Conservation (phyloP, 2,329 filamentous ascomycete species). For the Nothophoma quercina region DNA sequence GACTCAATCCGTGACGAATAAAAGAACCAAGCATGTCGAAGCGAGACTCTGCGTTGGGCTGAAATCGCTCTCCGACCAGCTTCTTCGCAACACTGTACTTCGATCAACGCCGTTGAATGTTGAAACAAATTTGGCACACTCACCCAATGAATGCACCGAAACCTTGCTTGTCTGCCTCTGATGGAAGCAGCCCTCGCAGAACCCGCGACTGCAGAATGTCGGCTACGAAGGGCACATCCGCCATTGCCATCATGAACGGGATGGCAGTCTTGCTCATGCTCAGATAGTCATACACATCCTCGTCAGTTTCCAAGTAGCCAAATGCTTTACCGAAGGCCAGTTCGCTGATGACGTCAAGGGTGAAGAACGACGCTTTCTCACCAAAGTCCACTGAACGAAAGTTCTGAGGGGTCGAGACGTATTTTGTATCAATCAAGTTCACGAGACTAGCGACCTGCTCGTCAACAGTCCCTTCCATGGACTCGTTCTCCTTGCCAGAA, state of each 20-base stretch:
- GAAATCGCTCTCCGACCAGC: slow-evolving; percentile 58
- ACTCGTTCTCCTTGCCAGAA: slow-evolving; percentile 59
- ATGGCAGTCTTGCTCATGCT: neutral
- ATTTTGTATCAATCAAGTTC: slow-evolving; percentile 57
- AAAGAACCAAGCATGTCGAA: slow-evolving; percentile 63
- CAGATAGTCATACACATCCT: slow-evolving; percentile 53
- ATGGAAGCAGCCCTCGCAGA: slow-evolving; percentile 24
- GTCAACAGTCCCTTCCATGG: slow-evolving; percentile 59
- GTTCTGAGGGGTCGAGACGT: slow-evolving; percentile 33
- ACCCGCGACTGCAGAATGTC: slow-evolving; percentile 24
- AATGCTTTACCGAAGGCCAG: slow-evolving; percentile 61
- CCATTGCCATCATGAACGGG: slow-evolving; percentile 21
- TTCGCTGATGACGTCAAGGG: slow-evolving; percentile 62
- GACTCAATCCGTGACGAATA: slow-evolving; percentile 53
- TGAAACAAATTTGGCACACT: neutral
- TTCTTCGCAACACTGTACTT: slow-evolving; percentile 51
- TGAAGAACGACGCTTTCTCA: slow-evolving; percentile 59
- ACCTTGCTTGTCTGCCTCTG: slow-evolving; percentile 54
- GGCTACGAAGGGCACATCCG: slow-evolving; percentile 26
- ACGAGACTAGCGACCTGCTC: slow-evolving; percentile 54
- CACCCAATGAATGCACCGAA: slow-evolving; percentile 50
- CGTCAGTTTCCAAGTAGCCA: slow-evolving; percentile 58
- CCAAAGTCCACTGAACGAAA: slow-evolving; percentile 54
- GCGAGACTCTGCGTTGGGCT: slow-evolving; percentile 49
- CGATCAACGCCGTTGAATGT: neutral